Percentiles rank a stretch among this genome's conserved stretches.
These are phyloP conservation scores for Euphorbia celastroides DNA, from an alignment of 441 rosid species.

Conservation along the genomic window DNA sequence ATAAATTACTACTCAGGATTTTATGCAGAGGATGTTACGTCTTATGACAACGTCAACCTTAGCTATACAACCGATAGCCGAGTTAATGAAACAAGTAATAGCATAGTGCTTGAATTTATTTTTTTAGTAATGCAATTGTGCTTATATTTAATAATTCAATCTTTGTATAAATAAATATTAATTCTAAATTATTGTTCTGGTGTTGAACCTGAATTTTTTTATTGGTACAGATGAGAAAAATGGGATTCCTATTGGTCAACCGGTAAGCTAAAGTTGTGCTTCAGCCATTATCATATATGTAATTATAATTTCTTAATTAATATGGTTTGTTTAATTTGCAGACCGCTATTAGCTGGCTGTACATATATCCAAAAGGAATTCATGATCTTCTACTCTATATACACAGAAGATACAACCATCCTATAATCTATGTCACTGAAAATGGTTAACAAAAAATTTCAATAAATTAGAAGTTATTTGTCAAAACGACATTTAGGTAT, in stretches of 20 bases:
- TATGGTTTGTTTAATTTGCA: slow-evolving; percentile 5
- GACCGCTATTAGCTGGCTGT: slow-evolving; percentile 34
- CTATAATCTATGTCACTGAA: slow-evolving; percentile 2
- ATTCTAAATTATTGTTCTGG: too few species aligned
- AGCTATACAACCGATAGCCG: slow-evolving; percentile 34
- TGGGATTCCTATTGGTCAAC: slow-evolving; percentile 33
- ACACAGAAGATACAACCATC: not conserved
- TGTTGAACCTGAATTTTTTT: too few species aligned
- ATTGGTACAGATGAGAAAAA: slow-evolving; percentile 24
- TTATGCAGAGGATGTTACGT: slow-evolving; percentile 23
- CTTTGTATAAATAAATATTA: too few species aligned
- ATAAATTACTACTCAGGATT: slow-evolving; percentile 33
- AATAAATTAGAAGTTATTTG: too few species aligned
- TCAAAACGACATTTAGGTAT: too few species aligned
- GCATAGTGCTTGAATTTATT: not conserved
- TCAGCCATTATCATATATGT: not conserved
- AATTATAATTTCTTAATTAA: not conserved
- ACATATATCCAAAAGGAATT: slow-evolving; percentile 11
- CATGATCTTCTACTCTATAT: not conserved
- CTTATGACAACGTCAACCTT: slow-evolving; percentile 2
- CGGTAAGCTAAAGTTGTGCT: slow-evolving; percentile 13
- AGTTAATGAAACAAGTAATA: slow-evolving; percentile 10
- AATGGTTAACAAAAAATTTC: not conserved
- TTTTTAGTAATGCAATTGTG: not conserved
- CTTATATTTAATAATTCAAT: too few species aligned